A percentile compares a stretch with the other conserved stretches of the same genome.
Evolutionary conservation across 2,329 filamentous ascomycete species (phyloP).

Genomic region (Claviceps humidiphila): DNA sequence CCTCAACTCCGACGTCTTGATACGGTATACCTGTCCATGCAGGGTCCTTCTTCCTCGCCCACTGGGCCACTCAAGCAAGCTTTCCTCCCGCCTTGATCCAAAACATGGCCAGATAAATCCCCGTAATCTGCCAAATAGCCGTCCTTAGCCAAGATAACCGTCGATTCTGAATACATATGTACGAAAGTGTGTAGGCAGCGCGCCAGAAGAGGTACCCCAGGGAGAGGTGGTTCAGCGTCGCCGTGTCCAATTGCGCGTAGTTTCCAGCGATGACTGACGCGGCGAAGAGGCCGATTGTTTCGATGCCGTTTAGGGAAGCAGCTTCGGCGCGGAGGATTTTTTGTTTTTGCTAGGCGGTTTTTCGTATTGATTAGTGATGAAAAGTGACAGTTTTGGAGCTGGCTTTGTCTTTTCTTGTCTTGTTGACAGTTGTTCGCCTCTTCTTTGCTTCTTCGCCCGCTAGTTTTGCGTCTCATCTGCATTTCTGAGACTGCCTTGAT

Average conservation of each 20-base stretch:
- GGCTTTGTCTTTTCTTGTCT: too few relatives aligned
- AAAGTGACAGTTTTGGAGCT: too few relatives aligned
- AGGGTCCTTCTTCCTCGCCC: neutral
- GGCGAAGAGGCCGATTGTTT: constrained; percentile 31
- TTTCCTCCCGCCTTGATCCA: constrained; percentile 28
- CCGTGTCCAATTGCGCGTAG: constrained; percentile 22
- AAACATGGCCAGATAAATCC: constrained; percentile 21
- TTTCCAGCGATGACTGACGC: constrained; percentile 33
- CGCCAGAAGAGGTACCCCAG: constrained; percentile 27
- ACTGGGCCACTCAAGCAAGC: neutral
- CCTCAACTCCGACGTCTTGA: too few relatives aligned
- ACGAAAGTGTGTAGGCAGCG: constrained; percentile 26
- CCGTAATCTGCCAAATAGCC: constrained; percentile 23
- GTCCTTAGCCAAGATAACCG: constrained; percentile 24
- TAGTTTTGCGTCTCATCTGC: too few relatives aligned
- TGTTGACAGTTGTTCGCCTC: too few relatives aligned
- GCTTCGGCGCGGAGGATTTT: constrained; percentile 40
- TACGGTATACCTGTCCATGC: neutral
- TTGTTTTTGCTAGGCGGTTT: constrained; percentile 32
- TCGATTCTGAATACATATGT: constrained; percentile 29
- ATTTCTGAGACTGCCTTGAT: too few relatives aligned
- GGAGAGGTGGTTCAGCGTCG: constrained; percentile 26
- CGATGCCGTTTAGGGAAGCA: constrained; percentile 29
- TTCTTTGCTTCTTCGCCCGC: too few relatives aligned
- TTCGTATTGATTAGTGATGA: too few relatives aligned